These are phyloP conservation scores for Calonectria fujianensis DNA, from an alignment of 2,329 filamentous ascomycete genomes.

Conservation along the genomic window DNA sequence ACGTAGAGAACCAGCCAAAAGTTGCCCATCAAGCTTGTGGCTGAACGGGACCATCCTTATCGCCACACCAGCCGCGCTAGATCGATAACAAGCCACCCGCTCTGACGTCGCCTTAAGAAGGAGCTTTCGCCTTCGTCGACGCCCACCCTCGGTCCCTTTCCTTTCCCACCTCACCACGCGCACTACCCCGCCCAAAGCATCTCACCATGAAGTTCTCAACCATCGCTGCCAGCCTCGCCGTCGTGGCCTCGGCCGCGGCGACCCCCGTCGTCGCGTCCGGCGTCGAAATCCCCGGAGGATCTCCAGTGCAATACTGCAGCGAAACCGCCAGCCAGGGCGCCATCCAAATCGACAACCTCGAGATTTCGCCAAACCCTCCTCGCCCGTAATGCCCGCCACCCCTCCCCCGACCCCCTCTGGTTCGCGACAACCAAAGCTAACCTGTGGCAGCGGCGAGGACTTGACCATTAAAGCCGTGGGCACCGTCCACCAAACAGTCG, in stretches of 20 bases:
- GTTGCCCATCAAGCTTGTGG: too few relatives aligned
- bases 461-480: background rate
- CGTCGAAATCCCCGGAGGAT: background rate
- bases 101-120: background rate
- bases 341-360: background rate
- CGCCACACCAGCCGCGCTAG: background rate
- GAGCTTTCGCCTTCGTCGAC: background rate
- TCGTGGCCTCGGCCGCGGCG: background rate
- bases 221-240: background rate
- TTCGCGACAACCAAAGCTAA: background rate
- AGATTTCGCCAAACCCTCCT: background rate
- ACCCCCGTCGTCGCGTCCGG: background rate
- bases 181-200: background rate
- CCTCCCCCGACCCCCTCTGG: too few relatives aligned
- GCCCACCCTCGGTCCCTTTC: background rate
- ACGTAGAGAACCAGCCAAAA: too few relatives aligned
- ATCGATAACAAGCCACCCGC: background rate
- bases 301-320: background rate
- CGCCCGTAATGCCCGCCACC: background rate
- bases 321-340: too few relatives aligned
- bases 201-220: background rate
- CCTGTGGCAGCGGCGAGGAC: background rate
- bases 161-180: background rate
- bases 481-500: background rate
- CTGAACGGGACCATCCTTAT: background rate